Evolutionary conservation across 257 asterid species (phyloP).

Genomic region (Cinchona pubescens): DNA sequence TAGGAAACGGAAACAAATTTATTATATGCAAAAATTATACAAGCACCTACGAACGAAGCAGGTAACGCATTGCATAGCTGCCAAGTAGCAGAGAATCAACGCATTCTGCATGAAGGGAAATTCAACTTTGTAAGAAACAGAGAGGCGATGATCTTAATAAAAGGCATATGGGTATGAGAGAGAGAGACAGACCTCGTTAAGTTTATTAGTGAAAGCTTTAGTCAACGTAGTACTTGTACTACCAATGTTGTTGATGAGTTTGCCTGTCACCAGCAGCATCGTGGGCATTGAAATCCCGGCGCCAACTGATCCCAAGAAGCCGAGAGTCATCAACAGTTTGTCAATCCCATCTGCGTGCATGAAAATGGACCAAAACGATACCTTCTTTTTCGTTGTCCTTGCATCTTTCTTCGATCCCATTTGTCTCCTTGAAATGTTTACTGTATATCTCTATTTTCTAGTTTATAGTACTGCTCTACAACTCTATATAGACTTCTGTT

Average conservation of each 20-base stretch:
- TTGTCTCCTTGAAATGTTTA: too few relatives aligned
- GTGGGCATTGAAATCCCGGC: slow-evolving; percentile 73
- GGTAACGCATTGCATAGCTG: slow-evolving; percentile 65
- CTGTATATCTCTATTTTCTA: too few relatives aligned
- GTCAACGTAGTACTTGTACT: slow-evolving; percentile 17
- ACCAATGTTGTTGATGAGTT: slow-evolving; percentile 68
- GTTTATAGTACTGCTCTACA: too few relatives aligned
- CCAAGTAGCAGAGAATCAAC: slow-evolving; percentile 66
- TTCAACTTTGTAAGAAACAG: not conserved
- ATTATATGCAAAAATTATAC: not conserved
- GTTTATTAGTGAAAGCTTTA: slow-evolving; percentile 31
- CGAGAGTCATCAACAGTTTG: slow-evolving; percentile 53
- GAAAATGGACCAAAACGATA: too few relatives aligned
- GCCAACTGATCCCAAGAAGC: slow-evolving; percentile 58
- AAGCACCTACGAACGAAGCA: slow-evolving; percentile 67
- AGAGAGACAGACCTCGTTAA: slow-evolving; percentile 47
- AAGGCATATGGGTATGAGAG: not conserved
- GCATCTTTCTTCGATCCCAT: slow-evolving; percentile 15
- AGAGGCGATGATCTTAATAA: too few relatives aligned
- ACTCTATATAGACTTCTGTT: too few relatives aligned
- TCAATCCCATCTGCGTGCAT: slow-evolving; percentile 67
- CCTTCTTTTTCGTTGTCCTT: slow-evolving; percentile 33
- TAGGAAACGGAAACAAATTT: not conserved
- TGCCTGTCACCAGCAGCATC: slow-evolving; percentile 57
- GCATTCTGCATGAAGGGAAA: slow-evolving; percentile 54